Evolutionary conservation across 2,329 filamentous ascomycete species (phyloP).

Genomic region (Colletotrichum shisoi): DNA sequence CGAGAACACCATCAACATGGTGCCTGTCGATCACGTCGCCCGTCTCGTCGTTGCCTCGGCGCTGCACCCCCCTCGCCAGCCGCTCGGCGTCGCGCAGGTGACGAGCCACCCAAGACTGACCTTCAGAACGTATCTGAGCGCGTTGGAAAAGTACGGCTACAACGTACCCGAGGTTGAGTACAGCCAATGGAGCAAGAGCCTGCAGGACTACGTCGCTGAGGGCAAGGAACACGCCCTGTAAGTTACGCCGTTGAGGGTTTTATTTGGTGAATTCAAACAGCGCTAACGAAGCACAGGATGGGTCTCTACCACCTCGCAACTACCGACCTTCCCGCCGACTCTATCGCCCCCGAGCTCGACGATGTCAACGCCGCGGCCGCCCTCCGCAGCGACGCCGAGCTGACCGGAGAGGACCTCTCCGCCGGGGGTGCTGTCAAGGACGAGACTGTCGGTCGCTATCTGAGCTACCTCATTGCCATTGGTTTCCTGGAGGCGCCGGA

Average conservation of each 20-base stretch:
- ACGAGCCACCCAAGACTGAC: constrained; percentile 80
- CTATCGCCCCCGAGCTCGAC: constrained; percentile 76
- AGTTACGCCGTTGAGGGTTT: background rate
- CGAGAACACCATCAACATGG: constrained; percentile 85
- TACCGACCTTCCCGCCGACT: constrained; percentile 71
- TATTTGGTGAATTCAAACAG: background rate
- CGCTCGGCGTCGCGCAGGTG: constrained; percentile 72
- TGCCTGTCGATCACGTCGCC: constrained; percentile 85
- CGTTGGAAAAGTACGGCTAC: constrained; percentile 77
- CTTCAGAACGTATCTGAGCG: constrained; percentile 78
- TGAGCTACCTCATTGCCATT: constrained; percentile 65
- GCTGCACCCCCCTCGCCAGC: constrained; percentile 64
- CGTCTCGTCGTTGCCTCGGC: constrained; percentile 79
- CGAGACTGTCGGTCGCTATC: constrained; percentile 66
- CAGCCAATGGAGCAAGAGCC: constrained; percentile 69
- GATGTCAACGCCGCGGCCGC: constrained; percentile 69
- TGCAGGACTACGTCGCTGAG: constrained; percentile 76
- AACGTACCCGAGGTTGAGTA: constrained; percentile 72
- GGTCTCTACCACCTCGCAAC: constrained; percentile 78
- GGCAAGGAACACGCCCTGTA: constrained; percentile 51
- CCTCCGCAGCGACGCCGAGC: constrained; percentile 62
- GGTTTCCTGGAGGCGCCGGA: constrained; percentile 63
- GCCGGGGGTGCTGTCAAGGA: constrained; percentile 63
- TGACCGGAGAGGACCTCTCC: constrained; percentile 59
- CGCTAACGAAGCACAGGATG: constrained; percentile 47